Conservation (phyloP, 441 rosid species). For the Gossypium davidsonii region DNA sequence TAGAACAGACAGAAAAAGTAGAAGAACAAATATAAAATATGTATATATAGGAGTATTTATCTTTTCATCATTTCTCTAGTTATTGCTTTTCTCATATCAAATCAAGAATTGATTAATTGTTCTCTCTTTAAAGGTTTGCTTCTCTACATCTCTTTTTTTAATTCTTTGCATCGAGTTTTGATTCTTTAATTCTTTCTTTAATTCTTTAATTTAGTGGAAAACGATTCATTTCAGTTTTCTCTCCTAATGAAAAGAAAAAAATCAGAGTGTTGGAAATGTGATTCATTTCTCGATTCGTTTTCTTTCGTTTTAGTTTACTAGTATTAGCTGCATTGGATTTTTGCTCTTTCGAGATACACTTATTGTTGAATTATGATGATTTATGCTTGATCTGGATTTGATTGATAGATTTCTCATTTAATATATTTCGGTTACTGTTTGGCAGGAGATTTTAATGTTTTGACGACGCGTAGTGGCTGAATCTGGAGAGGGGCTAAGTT, state of each 20-base stretch:
- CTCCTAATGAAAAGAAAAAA: neutral
- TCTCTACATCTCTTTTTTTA: neutral
- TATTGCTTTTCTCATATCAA: conserved; percentile 12
- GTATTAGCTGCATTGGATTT: conserved; percentile 1
- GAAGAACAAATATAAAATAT: neutral
- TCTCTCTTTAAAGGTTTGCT: conserved; percentile 17
- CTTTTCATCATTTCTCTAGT: neutral
- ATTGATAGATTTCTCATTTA: conserved; percentile 2
- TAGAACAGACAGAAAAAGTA: neutral
- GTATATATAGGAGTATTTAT: neutral
- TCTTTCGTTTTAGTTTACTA: neutral
- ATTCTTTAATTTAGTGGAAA: conserved; percentile 1
- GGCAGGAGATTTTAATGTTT: conserved; percentile 61
- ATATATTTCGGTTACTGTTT: conserved; percentile 10
- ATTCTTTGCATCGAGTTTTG: conserved; percentile 25
- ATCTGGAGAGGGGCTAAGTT: conserved; percentile 52
- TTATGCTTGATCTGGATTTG: conserved; percentile 32
- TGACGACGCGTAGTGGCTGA: conserved; percentile 39
- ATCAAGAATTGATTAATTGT: neutral
- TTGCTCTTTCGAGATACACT: conserved; percentile 2
- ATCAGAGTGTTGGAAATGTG: conserved; percentile 9
- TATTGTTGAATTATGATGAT: neutral
- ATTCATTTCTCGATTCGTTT: neutral
- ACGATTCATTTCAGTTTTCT: neutral
- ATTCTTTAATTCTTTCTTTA: neutral